Base-by-base conservation (phyloP, 78 protist species). In the Monocercomonoides exilis region DNA sequence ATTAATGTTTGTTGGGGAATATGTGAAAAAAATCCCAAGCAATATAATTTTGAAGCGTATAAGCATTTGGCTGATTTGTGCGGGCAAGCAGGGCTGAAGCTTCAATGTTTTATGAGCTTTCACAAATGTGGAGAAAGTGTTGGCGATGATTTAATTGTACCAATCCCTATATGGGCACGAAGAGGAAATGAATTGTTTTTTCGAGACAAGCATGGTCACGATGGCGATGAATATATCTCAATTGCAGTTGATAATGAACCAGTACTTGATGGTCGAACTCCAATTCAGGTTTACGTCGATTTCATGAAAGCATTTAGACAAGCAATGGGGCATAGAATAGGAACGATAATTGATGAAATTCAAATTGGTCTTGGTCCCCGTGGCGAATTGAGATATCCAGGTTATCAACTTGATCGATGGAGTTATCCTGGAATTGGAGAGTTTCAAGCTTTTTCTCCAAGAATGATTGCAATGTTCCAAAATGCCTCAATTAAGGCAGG, bases 1-100 rank as follows among this genome's bases (percentile, higher is more conserved):
- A 46, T 70, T 2, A 95, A 95, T 85, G 93, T 93, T 34, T 95
- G 96, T 94, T 93, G 96, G 96, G 97, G 97, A 0, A 1, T 93
- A 2, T 92, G 92, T 0, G 95, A 93, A 80, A 36, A 11, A 54
- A 29, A 11, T 29, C 70, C 70, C 11, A 87, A 89, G 11, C 33
- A 33, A 29, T 89, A 84, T 43, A 2, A 89, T 35, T 88, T 45
- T 38, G 32, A 32, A 1, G 77, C 81, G 29, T 92, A 93, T 79
- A 32, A 33, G 33, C 77, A 80, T 3, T 63, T 94, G 36, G 88
- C 87, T 41, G 42, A 79, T 34, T 34, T 92, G n/a, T 81, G 87
- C 1, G 21, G 29, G 1, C 3, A 54, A 43, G 34, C 41, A 11
- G 92, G 89, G 45, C 85, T 94, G 42, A 91, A 92, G 64, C 84